Evolutionary conservation across 345 rosid species (phyloP), one percentile per base, ranked within the genome.

Genomic region (Populus tremula): DNA sequence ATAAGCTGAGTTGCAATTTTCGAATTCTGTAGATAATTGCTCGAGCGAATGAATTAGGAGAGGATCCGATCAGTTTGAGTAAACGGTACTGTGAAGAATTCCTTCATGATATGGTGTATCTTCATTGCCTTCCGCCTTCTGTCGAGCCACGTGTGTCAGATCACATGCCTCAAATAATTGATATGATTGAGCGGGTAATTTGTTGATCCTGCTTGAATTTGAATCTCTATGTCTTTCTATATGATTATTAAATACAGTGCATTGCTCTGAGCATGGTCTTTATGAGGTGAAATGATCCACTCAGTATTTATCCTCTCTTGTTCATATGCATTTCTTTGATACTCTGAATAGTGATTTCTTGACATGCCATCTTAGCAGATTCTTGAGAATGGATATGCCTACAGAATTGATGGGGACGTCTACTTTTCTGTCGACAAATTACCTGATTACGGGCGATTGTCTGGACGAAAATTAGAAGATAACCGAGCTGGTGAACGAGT

Each of bases 401-500:
- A 95, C 85, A 80, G 71, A 82, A 85, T 93, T 81, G 96, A 84
- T 70, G 92, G 93, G 61, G 97, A 93, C 78, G 84, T 93, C 41
- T 95, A 86, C 88, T 95, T 93, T 87, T 87, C 92, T 29, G 98
- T 93, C 11, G 96, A 89, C 74, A 87, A 87, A 29, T 87, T 87
- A 79, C 92, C 92, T 21, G 87, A 88, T 18, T 95, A 95, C 74
- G 99, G 99, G 69, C 81, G 61, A 73, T 87, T 95, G 79, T 95
- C 98, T 77, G 97, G 99, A 71, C 79, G 98, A 47, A 95, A 88
- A 69, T 79, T 92, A 79, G 98, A 90, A 82, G 99, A 95, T 78
- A 95, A 95, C 82, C 90, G 98, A 72, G 98, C 97, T 41, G 99
- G 98, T 66, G 99, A 95, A 86, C 91, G 97, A 77, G 96, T 95